A percentile compares a stretch with the other conserved stretches of the same genome.
Conservation (phyloP, 495 filamentous ascomycete genomes). For the Hypoxylon fragiforme region DNA sequence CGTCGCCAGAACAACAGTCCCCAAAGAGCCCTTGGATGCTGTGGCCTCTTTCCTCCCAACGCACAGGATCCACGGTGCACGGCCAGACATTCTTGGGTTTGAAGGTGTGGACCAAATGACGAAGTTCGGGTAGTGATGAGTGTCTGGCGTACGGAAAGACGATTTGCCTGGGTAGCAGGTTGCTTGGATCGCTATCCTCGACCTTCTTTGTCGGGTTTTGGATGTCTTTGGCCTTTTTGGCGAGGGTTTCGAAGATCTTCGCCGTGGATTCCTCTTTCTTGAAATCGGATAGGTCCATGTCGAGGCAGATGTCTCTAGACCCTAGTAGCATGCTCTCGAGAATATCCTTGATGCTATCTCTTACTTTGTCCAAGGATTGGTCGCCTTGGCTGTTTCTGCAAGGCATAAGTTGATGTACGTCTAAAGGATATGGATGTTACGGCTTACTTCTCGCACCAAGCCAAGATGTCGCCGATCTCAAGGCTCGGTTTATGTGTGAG, state of each 20-base stretch:
- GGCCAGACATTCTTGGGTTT: constrained; percentile 78
- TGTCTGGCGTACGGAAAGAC: constrained; percentile 88
- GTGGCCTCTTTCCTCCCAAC: constrained; percentile 61
- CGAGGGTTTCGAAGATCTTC: constrained; percentile 33
- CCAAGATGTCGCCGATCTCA: constrained; percentile 45
- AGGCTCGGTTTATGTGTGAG: constrained; percentile 64
- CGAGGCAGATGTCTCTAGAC: constrained; percentile 42
- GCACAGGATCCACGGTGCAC: constrained; percentile 70
- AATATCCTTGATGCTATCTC: constrained; percentile 29
- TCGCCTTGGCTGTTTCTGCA: constrained; percentile 26
- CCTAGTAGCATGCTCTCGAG: constrained; percentile 30
- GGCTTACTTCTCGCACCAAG: constrained; percentile 54
- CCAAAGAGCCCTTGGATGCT: constrained; percentile 73
- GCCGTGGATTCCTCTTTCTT: constrained; percentile 32
- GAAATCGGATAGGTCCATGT: constrained; percentile 32
- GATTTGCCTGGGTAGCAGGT: constrained; percentile 47
- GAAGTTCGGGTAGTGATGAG: constrained; percentile 82
- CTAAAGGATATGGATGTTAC: background rate
- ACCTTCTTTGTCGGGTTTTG: constrained; percentile 15
- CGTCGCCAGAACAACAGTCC: constrained; percentile 60
- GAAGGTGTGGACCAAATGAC: constrained; percentile 68
- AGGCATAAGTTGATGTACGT: background rate
- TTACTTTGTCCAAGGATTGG: constrained; percentile 27
- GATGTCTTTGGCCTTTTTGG: constrained; percentile 31
- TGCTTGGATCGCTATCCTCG: background rate